Evolutionary conservation across 176 grass and related monocot species (phyloP).

Genomic region (Cenchrus americanus): DNA sequence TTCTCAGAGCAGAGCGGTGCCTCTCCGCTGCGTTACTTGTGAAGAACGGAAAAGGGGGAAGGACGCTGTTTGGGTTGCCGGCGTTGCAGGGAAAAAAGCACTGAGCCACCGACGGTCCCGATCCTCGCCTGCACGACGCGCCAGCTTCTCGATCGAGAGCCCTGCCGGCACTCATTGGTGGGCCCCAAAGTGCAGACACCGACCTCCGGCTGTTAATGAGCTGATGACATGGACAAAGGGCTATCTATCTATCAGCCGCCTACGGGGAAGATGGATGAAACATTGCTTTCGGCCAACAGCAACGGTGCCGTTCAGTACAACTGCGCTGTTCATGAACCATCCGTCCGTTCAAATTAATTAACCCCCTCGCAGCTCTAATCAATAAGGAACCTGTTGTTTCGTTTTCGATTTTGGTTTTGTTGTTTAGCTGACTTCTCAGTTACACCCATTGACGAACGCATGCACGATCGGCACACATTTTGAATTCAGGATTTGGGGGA

Average conservation of each 20-base stretch:
- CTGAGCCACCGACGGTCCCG: conserved; percentile 12
- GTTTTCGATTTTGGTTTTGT: no score
- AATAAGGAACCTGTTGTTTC: no score
- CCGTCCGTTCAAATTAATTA: neutral
- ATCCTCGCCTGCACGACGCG: neutral
- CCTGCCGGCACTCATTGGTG: neutral
- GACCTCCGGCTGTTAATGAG: neutral
- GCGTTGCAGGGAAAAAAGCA: neutral
- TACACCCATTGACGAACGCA: no score
- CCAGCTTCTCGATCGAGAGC: neutral
- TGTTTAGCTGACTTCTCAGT: no score
- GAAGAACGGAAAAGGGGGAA: neutral
- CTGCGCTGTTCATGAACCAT: neutral
- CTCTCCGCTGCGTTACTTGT: no score
- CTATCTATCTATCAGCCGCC: no score
- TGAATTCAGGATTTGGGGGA: no score
- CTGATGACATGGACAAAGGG: neutral
- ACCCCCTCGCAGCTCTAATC: no score
- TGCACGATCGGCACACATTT: no score
- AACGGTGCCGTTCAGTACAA: neutral
- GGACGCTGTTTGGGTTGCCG: neutral
- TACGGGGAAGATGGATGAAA: neutral
- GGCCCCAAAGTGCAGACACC: neutral
- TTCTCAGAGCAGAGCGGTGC: no score
- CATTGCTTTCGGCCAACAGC: conserved; percentile 30